Evolutionary conservation across 805 yeast genomes (phyloP), one percentile per base, ranked within the genome.

Genomic region (Barnettozyma sp.): DNA sequence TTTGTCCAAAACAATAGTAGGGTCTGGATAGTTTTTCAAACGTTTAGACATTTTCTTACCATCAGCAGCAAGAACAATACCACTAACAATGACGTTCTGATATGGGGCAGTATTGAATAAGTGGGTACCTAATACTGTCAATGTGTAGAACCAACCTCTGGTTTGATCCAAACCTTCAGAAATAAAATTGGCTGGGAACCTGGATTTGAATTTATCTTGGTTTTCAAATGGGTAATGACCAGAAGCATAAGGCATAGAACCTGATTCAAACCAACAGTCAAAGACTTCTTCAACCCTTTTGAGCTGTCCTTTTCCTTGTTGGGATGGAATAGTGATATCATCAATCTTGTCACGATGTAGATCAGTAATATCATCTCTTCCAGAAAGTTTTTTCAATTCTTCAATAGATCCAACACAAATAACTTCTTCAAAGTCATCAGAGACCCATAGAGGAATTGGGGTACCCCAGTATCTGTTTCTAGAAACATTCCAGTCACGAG

Each of bases 391-490:
- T 63, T 74, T 76, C 57, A 92, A 77, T 68, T 92, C 95, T 41
- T 76, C 80, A 49, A 92, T 72, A 28, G 97, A 86, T 39, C 97
- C 95, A 49, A 92, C 66, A 69, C 97, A 92, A 27, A 92, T 90
- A 46, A 90, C 65, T 67, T 92, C 99, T 63, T 84, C 82, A 49
- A 70, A 76, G 60, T 92, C 99, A 14, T 88, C 97, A 49, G 88
- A 78, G 36, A 77, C 95, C 99, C 99, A 92, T 56, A 92, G 67
- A 44, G 99, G 99, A 51, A 92, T 78, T 42, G 99, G 99, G 21
- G 97, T 92, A 69, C 99, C 99, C 99, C 99, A 92, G 66, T 92
- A 92, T 65, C 99, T 76, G 71, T 90, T 90, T 74, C 99, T 83
- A 18, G 97, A 87, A 45, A 92, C 75, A 59, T 92, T 92, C 99